phyloP scores from a whole-genome alignment of 129 eudicot genomes.

The Flaveria brownii region DNA sequence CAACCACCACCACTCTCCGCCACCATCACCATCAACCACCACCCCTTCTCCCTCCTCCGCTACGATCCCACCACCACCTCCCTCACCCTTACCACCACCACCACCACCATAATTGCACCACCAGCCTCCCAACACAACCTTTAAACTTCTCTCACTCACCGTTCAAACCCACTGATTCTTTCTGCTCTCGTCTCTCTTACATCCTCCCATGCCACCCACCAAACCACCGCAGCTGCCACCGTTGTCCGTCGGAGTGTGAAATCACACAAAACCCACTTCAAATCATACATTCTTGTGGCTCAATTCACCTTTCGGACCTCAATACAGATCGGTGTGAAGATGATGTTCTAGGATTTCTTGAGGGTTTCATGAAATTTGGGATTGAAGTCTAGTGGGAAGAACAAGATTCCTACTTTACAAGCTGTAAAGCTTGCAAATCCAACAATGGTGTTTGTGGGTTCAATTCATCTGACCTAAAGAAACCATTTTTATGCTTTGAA shows the following conservation, averaged over 20 bases:
- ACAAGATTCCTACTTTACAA: constrained; percentile 53
- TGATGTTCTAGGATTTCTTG: constrained; percentile 69
- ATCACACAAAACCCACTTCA: constrained; percentile 69
- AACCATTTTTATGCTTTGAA: constrained; percentile 60
- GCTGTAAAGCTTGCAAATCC: constrained; percentile 53
- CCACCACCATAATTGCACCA: constrained; percentile 17
- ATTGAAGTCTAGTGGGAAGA: constrained; percentile 63
- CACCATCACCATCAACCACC: constrained; percentile 61
- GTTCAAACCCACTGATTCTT: constrained; percentile 63
- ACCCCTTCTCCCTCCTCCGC: constrained; percentile 59
- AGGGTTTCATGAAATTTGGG: constrained; percentile 50
- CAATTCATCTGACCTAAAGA: constrained; percentile 51
- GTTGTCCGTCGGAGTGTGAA: constrained; percentile 58
- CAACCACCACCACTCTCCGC: constrained; percentile 49
- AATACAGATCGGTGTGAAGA: constrained; percentile 56
- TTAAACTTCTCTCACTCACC: constrained; percentile 39
- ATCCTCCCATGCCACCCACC: constrained; percentile 78
- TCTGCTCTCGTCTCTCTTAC: constrained; percentile 73
- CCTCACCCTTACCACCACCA: constrained; percentile 43
- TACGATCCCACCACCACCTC: constrained; percentile 56
- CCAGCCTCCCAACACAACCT: constrained; percentile 37
- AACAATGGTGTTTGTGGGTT: constrained; percentile 67
- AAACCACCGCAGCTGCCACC: constrained; percentile 63
- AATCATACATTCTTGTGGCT: constrained; percentile 49
- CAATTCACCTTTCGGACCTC: constrained; percentile 36